Evolutionary conservation across 2,329 filamentous ascomycete species (phyloP).

Genomic region (Hymenoscyphus repandus): DNA sequence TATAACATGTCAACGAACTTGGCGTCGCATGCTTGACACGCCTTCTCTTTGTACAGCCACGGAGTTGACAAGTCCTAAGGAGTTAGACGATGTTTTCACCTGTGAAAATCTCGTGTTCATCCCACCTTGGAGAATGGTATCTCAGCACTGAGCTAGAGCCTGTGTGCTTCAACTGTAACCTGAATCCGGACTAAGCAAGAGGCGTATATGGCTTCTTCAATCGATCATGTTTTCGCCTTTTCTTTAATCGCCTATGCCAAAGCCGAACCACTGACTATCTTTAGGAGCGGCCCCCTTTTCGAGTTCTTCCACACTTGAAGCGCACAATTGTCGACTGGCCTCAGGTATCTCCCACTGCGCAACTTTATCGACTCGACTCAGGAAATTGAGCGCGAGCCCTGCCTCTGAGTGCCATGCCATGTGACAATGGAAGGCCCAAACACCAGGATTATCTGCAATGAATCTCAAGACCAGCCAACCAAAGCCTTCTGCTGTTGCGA

Average conservation of each 20-base stretch:
- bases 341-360: constrained; percentile 38
- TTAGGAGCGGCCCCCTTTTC: constrained; percentile 44
- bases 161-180: too few relatives aligned
- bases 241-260: constrained; percentile 18
- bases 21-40: too few relatives aligned
- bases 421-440: constrained; percentile 56
- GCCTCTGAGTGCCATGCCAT: constrained; percentile 54
- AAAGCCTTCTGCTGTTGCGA: constrained; percentile 47
- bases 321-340: constrained; percentile 42
- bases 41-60: too few relatives aligned
- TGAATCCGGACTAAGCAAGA: too few relatives aligned
- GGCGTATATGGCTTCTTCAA: too few relatives aligned
- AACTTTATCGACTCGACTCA: constrained; percentile 44
- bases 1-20: too few relatives aligned
- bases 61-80: too few relatives aligned
- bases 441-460: constrained; percentile 50
- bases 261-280: constrained; percentile 42
- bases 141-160: too few relatives aligned
- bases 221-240: background rate
- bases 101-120: too few relatives aligned
- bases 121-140: too few relatives aligned
- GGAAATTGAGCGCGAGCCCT: constrained; percentile 55
- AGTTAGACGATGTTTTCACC: too few relatives aligned
- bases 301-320: constrained; percentile 36
- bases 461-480: constrained; percentile 51